A percentile compares a stretch with the other conserved stretches of the same genome.
These are phyloP conservation scores for Astrephomene gubernaculifera DNA, from an alignment of 139 green algal species.

Conservation along the genomic window DNA sequence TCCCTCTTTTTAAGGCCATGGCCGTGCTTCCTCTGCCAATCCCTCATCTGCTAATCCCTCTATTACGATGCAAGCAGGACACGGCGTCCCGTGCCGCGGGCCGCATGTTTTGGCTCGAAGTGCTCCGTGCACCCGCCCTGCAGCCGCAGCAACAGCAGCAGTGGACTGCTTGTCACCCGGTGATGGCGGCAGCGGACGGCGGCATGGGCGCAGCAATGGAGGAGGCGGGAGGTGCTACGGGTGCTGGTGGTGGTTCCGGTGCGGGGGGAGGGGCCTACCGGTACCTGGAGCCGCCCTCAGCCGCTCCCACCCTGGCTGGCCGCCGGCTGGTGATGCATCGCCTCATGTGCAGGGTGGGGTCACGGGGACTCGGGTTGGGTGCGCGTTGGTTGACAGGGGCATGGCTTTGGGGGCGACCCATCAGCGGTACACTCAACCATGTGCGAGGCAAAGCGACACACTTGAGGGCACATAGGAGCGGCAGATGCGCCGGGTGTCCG, in stretches of 20 bases:
- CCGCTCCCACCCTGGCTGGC: neutral
- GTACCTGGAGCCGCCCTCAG: neutral
- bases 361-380: too few species aligned
- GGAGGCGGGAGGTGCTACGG: neutral
- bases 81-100: neutral
- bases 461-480: neutral
- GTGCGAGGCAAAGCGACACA: neutral
- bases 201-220: neutral
- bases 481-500: too few species aligned
- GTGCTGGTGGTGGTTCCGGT: neutral
- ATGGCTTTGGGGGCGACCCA: too few species aligned
- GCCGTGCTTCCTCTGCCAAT: too few species aligned
- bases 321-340: constrained; percentile 16
- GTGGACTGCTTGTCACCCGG: too few species aligned
- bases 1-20: too few species aligned
- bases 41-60: too few species aligned
- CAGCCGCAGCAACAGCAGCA: neutral
- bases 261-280: neutral
- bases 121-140: too few species aligned
- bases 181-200: neutral
- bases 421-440: too few species aligned
- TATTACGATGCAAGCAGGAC: too few species aligned
- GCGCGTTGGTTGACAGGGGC: too few species aligned
- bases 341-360: constrained; percentile 10
- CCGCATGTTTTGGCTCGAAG: neutral